These are phyloP conservation scores for Lactarius pseudohatsudake DNA, from an alignment of 768 basidiomycete genomes.

Conservation along the genomic window DNA sequence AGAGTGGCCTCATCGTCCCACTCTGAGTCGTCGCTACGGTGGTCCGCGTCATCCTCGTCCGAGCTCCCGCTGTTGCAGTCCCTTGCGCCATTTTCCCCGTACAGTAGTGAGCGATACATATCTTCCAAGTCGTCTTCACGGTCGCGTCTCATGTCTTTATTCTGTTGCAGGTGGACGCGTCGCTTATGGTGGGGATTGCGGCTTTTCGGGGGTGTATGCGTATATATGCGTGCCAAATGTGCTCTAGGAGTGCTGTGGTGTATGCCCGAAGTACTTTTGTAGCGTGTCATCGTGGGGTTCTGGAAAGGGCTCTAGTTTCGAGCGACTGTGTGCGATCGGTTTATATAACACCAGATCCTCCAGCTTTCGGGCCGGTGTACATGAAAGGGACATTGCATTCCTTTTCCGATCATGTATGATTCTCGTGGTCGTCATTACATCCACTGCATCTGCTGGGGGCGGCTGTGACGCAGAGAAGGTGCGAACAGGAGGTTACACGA, in stretches of 20 bases:
- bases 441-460: too few species aligned
- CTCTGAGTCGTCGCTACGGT: slow-evolving; percentile 5
- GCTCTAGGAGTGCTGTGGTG: not conserved
- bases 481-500: too few species aligned
- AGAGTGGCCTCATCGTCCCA: slow-evolving; percentile 20
- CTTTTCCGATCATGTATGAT: too few species aligned
- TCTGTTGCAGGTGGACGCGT: not conserved
- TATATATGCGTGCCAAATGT: not conserved
- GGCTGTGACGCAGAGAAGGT: too few species aligned
- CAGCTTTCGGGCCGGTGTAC: too few species aligned
- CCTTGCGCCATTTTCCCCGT: not conserved
- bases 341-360: too few species aligned
- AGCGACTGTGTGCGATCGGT: too few species aligned
- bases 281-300: slow-evolving; percentile 8
- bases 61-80: not conserved
- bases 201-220: slow-evolving; percentile 12
- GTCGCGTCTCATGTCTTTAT: not conserved
- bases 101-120: slow-evolving; percentile 3
- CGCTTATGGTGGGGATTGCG: not conserved
- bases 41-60: not conserved
- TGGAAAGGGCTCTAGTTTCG: too few species aligned
- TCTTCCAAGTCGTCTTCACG: slow-evolving; percentile 12
- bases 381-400: too few species aligned
- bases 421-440: too few species aligned
- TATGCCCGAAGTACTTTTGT: not conserved